phyloP scores from a whole-genome alignment of 1,284 basidiomycete species.

The Ustilago loliicola region DNA sequence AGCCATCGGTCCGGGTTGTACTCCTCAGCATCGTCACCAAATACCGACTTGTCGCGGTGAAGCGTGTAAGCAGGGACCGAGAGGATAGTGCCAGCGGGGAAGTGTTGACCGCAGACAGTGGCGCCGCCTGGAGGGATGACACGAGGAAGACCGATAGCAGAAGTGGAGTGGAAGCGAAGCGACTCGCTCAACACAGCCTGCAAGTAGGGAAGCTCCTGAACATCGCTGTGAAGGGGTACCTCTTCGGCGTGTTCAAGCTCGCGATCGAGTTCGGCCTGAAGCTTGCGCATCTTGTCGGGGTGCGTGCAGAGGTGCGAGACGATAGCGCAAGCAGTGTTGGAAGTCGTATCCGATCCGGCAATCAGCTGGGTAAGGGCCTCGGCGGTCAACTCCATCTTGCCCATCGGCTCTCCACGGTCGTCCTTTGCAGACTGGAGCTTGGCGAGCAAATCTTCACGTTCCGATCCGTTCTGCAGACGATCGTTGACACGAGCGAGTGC shows the following conservation, averaged over 20 bases:
- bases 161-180: constrained; percentile 82
- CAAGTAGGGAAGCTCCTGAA: constrained; percentile 71
- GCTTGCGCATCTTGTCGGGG: constrained; percentile 78
- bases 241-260: constrained; percentile 55
- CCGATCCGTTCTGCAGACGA: constrained; percentile 75
- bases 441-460: constrained; percentile 81
- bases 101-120: constrained; percentile 71
- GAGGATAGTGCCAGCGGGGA: constrained; percentile 76
- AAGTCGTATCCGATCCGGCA: constrained; percentile 72
- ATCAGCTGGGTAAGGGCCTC: constrained; percentile 87
- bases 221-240: constrained; percentile 57
- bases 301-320: constrained; percentile 83
- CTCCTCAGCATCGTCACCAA: constrained; percentile 83
- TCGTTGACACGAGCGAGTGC: constrained; percentile 85
- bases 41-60: constrained; percentile 79
- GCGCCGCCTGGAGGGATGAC: constrained; percentile 56
- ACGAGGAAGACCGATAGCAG: constrained; percentile 78
- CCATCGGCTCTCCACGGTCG: constrained; percentile 82
- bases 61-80: constrained; percentile 76
- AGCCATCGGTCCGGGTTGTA: constrained; percentile 83
- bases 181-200: constrained; percentile 86
- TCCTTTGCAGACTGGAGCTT: constrained; percentile 84
- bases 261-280: constrained; percentile 85
- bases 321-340: constrained; percentile 73
- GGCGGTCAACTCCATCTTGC: constrained; percentile 83